A percentile compares a stretch with the other conserved stretches of the same genome.
Evolutionary conservation across 306 rosid species (phyloP).

Genomic region (Castanospermum australe): DNA sequence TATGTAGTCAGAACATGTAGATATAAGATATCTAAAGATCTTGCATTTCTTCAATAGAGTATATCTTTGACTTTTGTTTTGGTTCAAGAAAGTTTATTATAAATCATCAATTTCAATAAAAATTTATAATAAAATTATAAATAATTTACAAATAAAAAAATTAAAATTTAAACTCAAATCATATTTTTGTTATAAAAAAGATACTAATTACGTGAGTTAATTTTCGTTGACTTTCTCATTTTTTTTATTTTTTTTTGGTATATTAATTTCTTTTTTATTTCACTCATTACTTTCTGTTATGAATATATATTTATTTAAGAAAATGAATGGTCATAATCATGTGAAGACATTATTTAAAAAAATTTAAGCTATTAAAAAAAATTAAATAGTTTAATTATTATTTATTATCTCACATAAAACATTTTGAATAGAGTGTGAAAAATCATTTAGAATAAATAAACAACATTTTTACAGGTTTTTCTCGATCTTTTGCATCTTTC

Average conservation of each 20-base stretch:
- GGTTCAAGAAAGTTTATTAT: no score
- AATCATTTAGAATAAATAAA: neutral
- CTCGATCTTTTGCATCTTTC: neutral
- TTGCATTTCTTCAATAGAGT: neutral
- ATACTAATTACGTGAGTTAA: no score
- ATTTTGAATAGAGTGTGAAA: neutral
- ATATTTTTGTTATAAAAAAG: no score
- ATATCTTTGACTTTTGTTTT: no score
- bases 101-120: no score
- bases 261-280: no score
- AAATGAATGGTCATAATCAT: neutral
- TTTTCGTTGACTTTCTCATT: no score
- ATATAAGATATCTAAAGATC: neutral
- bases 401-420: neutral
- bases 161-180: no score
- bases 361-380: no score
- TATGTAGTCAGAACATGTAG: neutral
- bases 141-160: no score
- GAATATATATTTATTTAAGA: neutral
- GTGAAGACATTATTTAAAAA: neutral
- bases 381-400: neutral
- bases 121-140: no score
- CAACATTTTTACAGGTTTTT: neutral
- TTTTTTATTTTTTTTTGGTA: no score
- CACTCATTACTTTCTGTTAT: neutral